phyloP scores from a whole-genome alignment of 805 yeast species.

The Tetrapisispora nanseiensis region DNA sequence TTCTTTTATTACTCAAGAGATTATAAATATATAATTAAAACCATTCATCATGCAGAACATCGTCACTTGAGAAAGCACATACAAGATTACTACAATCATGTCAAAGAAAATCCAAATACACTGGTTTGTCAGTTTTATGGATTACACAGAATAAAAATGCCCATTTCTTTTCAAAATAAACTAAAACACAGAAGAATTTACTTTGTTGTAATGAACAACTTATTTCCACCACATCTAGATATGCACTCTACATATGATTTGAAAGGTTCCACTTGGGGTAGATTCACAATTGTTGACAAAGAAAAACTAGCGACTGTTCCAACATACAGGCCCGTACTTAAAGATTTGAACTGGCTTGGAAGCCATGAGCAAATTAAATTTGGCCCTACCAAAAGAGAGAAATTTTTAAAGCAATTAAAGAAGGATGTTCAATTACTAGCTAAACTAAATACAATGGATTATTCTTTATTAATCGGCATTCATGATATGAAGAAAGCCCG shows the following conservation, averaged over 20 bases:
- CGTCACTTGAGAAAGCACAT: conserved; percentile 65
- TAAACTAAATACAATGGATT: conserved; percentile 85
- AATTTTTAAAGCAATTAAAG: conserved; percentile 59
- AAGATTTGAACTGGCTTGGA: conserved; percentile 85
- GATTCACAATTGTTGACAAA: conserved; percentile 38
- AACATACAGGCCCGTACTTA: conserved; percentile 42
- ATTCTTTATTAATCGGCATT: conserved; percentile 79
- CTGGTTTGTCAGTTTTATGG: conserved; percentile 94
- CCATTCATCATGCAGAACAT: conserved; percentile 91
- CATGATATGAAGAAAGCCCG: conserved; percentile 64
- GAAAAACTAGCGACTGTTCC: conserved; percentile 18
- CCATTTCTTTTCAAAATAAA: conserved; percentile 37
- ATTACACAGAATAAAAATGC: conserved; percentile 84
- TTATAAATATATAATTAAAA: conserved; percentile 87
- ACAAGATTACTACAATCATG: conserved; percentile 70
- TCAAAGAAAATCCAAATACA: conserved; percentile 76
- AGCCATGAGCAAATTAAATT: conserved; percentile 52
- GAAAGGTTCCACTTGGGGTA: conserved; percentile 87
- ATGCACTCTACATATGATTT: conserved; percentile 80
- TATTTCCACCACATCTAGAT: conserved; percentile 88
- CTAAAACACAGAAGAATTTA: conserved; percentile 62
- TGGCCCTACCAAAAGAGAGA: conserved; percentile 58
- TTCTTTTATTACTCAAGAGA: conserved; percentile 93
- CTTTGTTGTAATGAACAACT: conserved; percentile 91
- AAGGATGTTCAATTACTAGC: conserved; percentile 67